Evolutionary conservation across 2,329 filamentous ascomycete genomes (phyloP).

Genomic region (Calonectria multiphialidica): DNA sequence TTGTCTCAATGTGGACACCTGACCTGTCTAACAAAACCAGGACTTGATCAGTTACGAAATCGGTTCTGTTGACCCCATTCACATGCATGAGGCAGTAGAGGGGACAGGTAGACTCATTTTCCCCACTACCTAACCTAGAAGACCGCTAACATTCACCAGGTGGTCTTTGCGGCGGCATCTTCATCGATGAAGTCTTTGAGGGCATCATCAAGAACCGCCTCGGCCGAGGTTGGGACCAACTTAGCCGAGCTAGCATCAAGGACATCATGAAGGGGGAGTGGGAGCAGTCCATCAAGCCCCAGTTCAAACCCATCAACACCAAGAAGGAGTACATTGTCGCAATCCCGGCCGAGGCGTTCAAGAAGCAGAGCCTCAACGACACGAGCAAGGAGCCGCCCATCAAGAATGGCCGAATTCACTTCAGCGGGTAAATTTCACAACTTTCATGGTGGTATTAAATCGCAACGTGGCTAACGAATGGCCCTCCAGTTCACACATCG

Average conservation of each 20-base stretch:
- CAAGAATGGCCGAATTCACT: conserved; percentile 16
- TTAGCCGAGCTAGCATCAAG: conserved; percentile 17
- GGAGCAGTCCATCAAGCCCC: conserved; percentile 24
- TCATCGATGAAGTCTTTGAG: conserved; percentile 23
- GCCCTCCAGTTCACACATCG: background rate
- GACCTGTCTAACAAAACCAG: background rate
- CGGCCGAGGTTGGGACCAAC: conserved; percentile 3
- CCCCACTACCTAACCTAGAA: no score
- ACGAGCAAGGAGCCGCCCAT: background rate
- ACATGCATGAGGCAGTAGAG: conserved; percentile 22
- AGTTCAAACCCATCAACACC: conserved; percentile 9
- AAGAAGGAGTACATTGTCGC: conserved; percentile 26
- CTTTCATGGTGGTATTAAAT: no score
- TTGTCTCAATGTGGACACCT: no score
- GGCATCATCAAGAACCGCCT: conserved; percentile 3
- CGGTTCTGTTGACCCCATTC: conserved; percentile 1
- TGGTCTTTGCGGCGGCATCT: conserved; percentile 27
- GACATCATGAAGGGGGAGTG: conserved; percentile 22
- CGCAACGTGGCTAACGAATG: background rate
- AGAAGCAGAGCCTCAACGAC: background rate
- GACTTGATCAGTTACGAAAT: conserved; percentile 25
- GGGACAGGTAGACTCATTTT: background rate
- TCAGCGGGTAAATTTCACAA: background rate
- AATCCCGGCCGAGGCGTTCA: conserved; percentile 18
- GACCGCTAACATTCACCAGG: conserved; percentile 1